These are phyloP conservation scores for Capsicum pubescens DNA, from an alignment of 257 asterid species.

Conservation along the genomic window DNA sequence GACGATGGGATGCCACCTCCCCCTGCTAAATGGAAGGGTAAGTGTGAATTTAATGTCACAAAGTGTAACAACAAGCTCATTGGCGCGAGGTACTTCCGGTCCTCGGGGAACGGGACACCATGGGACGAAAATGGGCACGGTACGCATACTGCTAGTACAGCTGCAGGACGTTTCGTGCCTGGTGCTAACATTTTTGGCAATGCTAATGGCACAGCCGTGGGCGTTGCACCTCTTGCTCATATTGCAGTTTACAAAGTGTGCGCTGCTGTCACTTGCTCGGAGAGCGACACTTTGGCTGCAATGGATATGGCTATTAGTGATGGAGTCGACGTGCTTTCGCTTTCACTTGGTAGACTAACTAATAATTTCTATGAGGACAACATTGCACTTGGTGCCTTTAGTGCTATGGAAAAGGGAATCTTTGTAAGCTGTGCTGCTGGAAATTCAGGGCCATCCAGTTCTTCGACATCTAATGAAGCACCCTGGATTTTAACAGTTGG, in stretches of 20 bases:
- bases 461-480: slow-evolving; percentile 37
- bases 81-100: slow-evolving; percentile 35
- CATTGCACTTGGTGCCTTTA: slow-evolving; percentile 40
- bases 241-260: slow-evolving; percentile 45
- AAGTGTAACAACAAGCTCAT: slow-evolving; percentile 46
- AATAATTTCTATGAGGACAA: slow-evolving; percentile 33
- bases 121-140: slow-evolving; percentile 40
- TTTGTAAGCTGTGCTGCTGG: slow-evolving; percentile 45
- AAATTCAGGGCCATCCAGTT: slow-evolving; percentile 36
- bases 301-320: slow-evolving; percentile 47
- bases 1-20: slow-evolving; percentile 35
- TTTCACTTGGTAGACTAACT: slow-evolving; percentile 36
- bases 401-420: slow-evolving; percentile 41
- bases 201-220: slow-evolving; percentile 47
- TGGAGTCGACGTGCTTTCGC: slow-evolving; percentile 49
- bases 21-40: slow-evolving; percentile 46
- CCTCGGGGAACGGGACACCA: neutral
- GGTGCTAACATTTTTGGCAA: slow-evolving; percentile 34
- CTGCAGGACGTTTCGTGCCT: slow-evolving; percentile 40
- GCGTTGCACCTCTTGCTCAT: slow-evolving; percentile 48
- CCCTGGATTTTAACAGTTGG: slow-evolving; percentile 58
- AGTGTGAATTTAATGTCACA: slow-evolving; percentile 26
- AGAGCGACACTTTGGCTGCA: slow-evolving; percentile 43
- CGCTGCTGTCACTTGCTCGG: slow-evolving; percentile 20
- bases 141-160: slow-evolving; percentile 44